Conservation (phyloP, 306 rosid species). For the Dryas alaskensis region DNA sequence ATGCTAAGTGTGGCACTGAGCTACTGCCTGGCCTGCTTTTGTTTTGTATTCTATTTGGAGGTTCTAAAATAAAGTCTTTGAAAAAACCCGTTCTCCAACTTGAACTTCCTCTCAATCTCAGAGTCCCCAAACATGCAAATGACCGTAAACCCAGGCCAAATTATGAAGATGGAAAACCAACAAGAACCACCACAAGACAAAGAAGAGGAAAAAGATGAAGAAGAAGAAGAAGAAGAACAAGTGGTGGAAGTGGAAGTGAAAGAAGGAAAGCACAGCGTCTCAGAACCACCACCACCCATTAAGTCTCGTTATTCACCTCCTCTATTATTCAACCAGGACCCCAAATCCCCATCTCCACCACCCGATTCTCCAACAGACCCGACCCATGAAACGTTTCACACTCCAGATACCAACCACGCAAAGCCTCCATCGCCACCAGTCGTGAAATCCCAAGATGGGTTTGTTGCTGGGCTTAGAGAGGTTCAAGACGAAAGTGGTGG, state of each 20-base stretch:
- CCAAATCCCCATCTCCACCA: constrained; percentile 47
- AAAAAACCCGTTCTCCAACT: neutral
- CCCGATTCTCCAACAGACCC: constrained; percentile 38
- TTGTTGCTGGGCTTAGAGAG: constrained; percentile 30
- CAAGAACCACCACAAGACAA: constrained; percentile 1
- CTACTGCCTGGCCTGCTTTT: neutral
- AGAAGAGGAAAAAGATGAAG: neutral
- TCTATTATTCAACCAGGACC: constrained; percentile 19
- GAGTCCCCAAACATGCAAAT: neutral
- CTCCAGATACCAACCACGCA: constrained; percentile 12
- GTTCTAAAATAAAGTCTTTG: neutral
- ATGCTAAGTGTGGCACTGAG: neutral
- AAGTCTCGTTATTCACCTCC: constrained; percentile 30
- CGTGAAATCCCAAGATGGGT: constrained; percentile 44
- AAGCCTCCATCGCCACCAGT: constrained; percentile 30
- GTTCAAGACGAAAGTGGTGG: constrained; percentile 20
- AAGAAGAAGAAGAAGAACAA: neutral
- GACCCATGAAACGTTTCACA: constrained; percentile 34
- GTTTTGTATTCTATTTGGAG: neutral
- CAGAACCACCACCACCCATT: constrained; percentile 16
- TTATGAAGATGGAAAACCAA: neutral
- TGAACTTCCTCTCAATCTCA: neutral
- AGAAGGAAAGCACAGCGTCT: constrained; percentile 17
- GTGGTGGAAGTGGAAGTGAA: neutral
- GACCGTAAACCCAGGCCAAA: constrained; percentile 11